Base-by-base conservation (phyloP, 2,329 filamentous ascomycete species). In the Xylariaceae sp. region DNA sequence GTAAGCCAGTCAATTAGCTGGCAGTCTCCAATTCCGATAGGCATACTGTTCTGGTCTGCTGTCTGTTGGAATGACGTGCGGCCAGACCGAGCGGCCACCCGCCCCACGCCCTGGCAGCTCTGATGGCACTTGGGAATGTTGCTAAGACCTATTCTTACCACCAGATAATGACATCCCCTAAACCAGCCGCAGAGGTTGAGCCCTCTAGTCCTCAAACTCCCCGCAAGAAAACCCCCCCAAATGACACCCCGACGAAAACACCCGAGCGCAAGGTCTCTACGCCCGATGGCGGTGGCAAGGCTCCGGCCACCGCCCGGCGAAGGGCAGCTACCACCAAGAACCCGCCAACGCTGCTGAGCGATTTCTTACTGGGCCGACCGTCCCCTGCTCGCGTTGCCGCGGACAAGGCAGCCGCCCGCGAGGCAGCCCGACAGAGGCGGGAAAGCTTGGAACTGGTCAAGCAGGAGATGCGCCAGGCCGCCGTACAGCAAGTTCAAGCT, bases 381-480 rank as follows among this genome's bases (percentile, higher is more conserved):
- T 51, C 73, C 8, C 65, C 74, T 3, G 67, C 69, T n/a, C 68
- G 76, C 18, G 40, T 72, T 12, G 65, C 68, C 1, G 72, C 71
- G 7, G 61, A 69, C 28, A 49, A 49, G 30, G 46, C 55, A 37
- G 52, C 51, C 11, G 50, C 47, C 10, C 64, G 63, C 14, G 62
- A 56, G 39, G 42, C 47, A 29, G 40, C 46, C 7, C 63, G 65
- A 10, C 61, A 65, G 31, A 65, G 73, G 43, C 65, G 76, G 46
- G 72, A 72, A 58, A 75, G 71, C 47, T 57, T 77, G 46, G 71
- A 83, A 58, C 55, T 70, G 40, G 65, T 76, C 49, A 71, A 81
- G 61, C 56, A 59, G 28, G 70, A 75, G 46, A 76, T 76, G 72
- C 71, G 70, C 33, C 65, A 77, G 45, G 73, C 65, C 5, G 59